Base-by-base conservation (phyloP, 164 flowering plant genomes). In the Litsea cubeba region DNA sequence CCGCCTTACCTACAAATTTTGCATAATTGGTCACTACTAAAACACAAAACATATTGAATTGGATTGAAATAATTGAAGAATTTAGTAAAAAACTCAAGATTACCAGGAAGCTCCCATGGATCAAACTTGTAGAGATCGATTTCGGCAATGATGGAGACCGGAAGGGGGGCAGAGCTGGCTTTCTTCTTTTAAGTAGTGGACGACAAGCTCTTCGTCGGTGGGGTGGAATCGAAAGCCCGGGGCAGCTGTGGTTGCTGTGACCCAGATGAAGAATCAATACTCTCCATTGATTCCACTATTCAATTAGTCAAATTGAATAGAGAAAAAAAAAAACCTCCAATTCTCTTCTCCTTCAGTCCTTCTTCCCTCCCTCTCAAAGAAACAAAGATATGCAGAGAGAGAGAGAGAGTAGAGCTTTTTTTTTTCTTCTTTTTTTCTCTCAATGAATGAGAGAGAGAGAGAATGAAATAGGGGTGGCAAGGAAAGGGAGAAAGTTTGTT, bases 81-180 rank as follows among this genome's bases (percentile, higher is more conserved):
- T 14, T 54, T 1, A 4, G n/a, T 54, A 15, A 20, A 1, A n/a
- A 30, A 30, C 35, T 3, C 7, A 3, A 14, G 2, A 2, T 2
- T 83, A 92, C 97, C 91, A 17, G 97, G 97, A 24, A 92, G 84
- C 75, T 91, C 97, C 97, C 97, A 91, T 20, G 95, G 97, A 78
- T 91, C 97, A 72, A 87, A 90, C 77, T 91, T 91, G 81, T 89
- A 91, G 65, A 90, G 87, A 79, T 92, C 92, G 35, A 92, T 81
- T 57, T 92, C 95, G 0, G 97, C 91, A 63, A 92, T 90, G 63
- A 92, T 89, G 15, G 92, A 75, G 18, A 92, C 88, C 0, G 97
- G 95, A 14, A 92, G 84, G n/a, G 95, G 95, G 25, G 78, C 76
- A 0, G 93, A 83, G 12, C 83, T 14, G 5, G 87, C 87, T 70